Percentiles rank a stretch among this genome's conserved stretches.
phyloP scores from a whole-genome alignment of 176 grass and related monocot genomes.

The Cenchrus purpureus region DNA sequence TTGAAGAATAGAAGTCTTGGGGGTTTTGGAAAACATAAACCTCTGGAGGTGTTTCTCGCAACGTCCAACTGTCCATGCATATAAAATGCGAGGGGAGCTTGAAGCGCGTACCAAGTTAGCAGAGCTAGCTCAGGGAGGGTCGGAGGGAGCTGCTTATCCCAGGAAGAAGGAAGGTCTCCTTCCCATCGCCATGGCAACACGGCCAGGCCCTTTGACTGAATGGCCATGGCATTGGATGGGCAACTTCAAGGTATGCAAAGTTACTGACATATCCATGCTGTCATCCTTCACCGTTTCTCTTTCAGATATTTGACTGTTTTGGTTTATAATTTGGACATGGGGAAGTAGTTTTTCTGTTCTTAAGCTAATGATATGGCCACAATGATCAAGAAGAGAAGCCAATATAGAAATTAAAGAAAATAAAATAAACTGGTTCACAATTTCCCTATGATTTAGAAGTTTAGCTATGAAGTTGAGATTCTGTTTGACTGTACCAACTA shows the following conservation, averaged over 20 bases:
- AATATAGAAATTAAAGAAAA: not conserved
- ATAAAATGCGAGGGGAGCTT: conserved; percentile 36
- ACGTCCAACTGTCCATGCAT: conserved; percentile 21
- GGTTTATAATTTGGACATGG: not conserved
- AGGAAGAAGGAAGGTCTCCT: not conserved
- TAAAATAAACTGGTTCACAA: not conserved
- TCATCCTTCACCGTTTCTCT: not conserved
- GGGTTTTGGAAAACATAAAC: not conserved
- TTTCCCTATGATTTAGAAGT: not conserved
- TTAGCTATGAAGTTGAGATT: not conserved
- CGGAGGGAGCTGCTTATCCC: conserved; percentile 7
- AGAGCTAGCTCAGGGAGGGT: conserved; percentile 9
- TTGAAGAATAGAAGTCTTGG: not conserved
- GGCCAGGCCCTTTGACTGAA: conserved; percentile 73
- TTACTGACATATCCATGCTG: not conserved
- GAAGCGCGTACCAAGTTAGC: conserved; percentile 26
- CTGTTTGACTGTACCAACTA: not conserved
- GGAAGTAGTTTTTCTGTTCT: not conserved
- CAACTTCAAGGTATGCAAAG: conserved; percentile 72
- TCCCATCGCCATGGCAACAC: conserved; percentile 63
- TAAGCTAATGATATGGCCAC: conserved; percentile 9
- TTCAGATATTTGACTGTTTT: not conserved
- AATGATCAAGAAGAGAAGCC: not conserved
- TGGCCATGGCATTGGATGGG: conserved; percentile 97
- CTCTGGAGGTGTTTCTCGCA: conserved; percentile 15